Evolutionary conservation across 352 stramenopile genomes (phyloP).

Genomic region (Plasmopara viticola): DNA sequence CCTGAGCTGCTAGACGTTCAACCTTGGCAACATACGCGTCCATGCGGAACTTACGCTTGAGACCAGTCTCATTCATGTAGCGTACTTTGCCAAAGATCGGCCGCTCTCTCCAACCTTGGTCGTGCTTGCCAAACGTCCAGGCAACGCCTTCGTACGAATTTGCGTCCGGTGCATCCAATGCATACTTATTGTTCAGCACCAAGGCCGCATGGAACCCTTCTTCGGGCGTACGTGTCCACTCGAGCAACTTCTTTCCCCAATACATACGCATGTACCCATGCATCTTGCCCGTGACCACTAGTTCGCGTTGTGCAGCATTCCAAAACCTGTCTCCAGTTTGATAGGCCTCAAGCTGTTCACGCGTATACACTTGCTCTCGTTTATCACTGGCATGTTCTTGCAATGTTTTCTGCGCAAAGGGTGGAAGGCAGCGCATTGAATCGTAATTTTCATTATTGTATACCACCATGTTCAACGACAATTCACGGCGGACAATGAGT

Average conservation of each 20-base stretch:
- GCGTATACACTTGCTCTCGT: constrained; percentile 89
- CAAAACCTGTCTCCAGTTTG: constrained; percentile 95
- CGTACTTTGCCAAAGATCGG: constrained; percentile 98
- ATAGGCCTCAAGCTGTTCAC: constrained; percentile 87
- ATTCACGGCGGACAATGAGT: constrained; percentile 93
- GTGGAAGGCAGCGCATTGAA: constrained; percentile 77
- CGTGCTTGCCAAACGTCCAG: constrained; percentile 92
- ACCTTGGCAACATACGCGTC: constrained; percentile 70
- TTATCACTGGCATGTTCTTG: constrained; percentile 81
- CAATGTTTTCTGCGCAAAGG: constrained; percentile 92
- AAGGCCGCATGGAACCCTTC: constrained; percentile 90
- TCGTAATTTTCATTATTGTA: constrained; percentile 97
- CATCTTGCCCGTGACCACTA: constrained; percentile 92
- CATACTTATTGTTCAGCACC: constrained; percentile 98
- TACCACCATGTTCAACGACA: constrained; percentile 96
- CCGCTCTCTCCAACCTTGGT: constrained; percentile 95
- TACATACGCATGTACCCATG: constrained; percentile 97
- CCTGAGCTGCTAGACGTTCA: constrained; percentile 21
- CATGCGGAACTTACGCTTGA: constrained; percentile 98
- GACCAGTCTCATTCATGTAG: constrained; percentile 98
- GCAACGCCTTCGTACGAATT: constrained; percentile 89
- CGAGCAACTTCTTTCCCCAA: constrained; percentile 98
- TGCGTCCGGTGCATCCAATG: constrained; percentile 94
- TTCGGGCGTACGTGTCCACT: constrained; percentile 92
- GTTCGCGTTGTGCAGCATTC: constrained; percentile 97